Conservation (phyloP, 2,329 filamentous ascomycete genomes). For the Curvularia sp. region DNA sequence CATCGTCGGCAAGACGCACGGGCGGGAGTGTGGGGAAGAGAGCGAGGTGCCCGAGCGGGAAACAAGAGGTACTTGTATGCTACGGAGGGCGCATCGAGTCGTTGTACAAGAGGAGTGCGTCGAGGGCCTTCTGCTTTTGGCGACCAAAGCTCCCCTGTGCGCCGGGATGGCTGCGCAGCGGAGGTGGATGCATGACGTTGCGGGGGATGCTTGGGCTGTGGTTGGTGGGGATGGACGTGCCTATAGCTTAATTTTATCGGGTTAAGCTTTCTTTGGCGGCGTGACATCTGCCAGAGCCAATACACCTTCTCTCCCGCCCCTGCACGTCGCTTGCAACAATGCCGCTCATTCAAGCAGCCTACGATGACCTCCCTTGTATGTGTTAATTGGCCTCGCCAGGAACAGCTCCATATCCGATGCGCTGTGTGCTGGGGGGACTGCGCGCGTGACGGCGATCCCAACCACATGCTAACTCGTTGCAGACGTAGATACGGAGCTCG, state of each 20-base stretch:
- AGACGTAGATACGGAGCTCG: conserved; percentile 84
- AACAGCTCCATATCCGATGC: conserved; percentile 67
- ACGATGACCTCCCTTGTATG: conserved; percentile 83
- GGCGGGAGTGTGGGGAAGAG: conserved; percentile 17
- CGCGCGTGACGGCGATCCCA: conserved; percentile 6
- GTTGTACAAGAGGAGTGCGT: neutral
- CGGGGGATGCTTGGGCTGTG: conserved; percentile 16
- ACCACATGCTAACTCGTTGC: conserved; percentile 31
- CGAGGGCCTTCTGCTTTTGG: conserved; percentile 3
- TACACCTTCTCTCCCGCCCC: conserved; percentile 23
- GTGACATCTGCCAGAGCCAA: conserved; percentile 17
- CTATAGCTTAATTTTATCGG: conserved; percentile 22
- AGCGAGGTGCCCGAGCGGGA: neutral
- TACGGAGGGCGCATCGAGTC: conserved; percentile 10
- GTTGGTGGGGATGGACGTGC: conserved; percentile 20
- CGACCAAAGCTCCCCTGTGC: neutral
- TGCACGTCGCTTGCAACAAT: conserved; percentile 53
- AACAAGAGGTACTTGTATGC: conserved; percentile 9
- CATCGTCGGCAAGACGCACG: conserved; percentile 39
- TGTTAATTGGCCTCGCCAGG: conserved; percentile 20
- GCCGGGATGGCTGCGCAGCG: neutral
- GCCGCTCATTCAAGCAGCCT: conserved; percentile 72
- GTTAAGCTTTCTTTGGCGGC: conserved; percentile 14
- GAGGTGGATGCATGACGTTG: conserved; percentile 21
- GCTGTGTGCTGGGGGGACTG: conserved; percentile 9